Percentiles rank a stretch among this genome's conserved stretches.
Evolutionary conservation across 805 yeast species (phyloP).

Genomic region (Candida railenensis): DNA sequence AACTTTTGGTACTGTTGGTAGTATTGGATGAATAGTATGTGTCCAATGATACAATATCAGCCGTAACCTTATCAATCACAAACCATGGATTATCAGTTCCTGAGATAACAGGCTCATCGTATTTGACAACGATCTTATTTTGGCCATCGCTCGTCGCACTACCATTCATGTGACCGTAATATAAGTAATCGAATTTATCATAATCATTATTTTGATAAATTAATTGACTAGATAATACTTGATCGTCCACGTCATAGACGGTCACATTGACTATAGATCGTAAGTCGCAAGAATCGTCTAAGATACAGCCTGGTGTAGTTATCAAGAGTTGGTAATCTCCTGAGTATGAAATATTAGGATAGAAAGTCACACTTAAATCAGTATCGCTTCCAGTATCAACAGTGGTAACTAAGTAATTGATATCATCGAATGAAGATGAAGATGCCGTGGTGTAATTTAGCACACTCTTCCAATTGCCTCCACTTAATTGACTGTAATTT

Average conservation of each 20-base stretch:
- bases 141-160: conserved; percentile 22
- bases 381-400: conserved; percentile 19
- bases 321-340: conserved; percentile 74
- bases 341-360: conserved; percentile 66
- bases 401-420: conserved; percentile 32
- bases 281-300: conserved; percentile 61
- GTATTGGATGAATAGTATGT: conserved; percentile 26
- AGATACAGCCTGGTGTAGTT: conserved; percentile 84
- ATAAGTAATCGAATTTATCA: conserved; percentile 78
- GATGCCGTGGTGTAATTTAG: conserved; percentile 22
- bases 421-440: conserved; percentile 24
- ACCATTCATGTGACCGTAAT: conserved; percentile 63
- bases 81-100: conserved; percentile 37
- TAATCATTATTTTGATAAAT: conserved; percentile 80
- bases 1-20: conserved; percentile 15
- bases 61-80: conserved; percentile 70
- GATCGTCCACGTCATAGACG: conserved; percentile 49
- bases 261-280: conserved; percentile 83
- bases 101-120: conserved; percentile 19
- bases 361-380: conserved; percentile 48
- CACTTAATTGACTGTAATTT: conserved; percentile 23
- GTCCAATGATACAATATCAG: conserved; percentile 49
- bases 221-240: conserved; percentile 37
- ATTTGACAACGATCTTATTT: conserved; percentile 30
- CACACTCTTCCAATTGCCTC: conserved; percentile 32